Base-by-base conservation (phyloP, 345 rosid species). In the Firmiana major region DNA sequence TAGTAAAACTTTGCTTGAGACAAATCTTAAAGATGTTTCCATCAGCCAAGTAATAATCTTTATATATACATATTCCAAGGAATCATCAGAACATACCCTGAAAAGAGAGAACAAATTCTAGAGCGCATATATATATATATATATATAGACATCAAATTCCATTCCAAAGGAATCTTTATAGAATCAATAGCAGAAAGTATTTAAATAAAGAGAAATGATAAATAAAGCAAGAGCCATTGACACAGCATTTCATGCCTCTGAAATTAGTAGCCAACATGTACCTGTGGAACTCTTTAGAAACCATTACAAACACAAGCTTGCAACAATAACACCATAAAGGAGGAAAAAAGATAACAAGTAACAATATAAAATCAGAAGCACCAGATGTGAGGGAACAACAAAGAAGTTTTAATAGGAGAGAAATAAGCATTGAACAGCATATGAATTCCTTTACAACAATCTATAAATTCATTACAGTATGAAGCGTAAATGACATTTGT, bases 241-340 rank as follows among this genome's bases (percentile, higher is more conserved):
- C 63, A 76, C 65, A 69, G 55, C 66, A 79, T 22, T 79, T 79
- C 78, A 64, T 77, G 79, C 63, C 74, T 83, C 66, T 70, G 26
- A 70, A 75, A 71, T 42, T 38, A 60, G 78, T 63, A 68, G 73
- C 67, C 53, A 77, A 11, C 9, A 40, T 34, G 53, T 46, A 77
- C 67, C 78, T 77, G 73, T 51, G 51, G 73, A 78, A 75, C 74
- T 78, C 63, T 75, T 36, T 2, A 36, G 0, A 36, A 36, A 36
- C 40, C 40, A 36, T 75, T 71, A 59, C 43, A 71, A 71, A 40
- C n/a, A 22, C 68, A 71, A 28, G 65, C 71, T 59, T 19, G 43
- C 77, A 51, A 77, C 34, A 28, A 73, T 34, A 75, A 63, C 34
- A 64, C 12, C 55, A 65, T 65, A 26, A 74, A 28, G 54, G 46